Conservation (phyloP, 2,329 filamentous ascomycete species). For the Penicillium sclerotiorum region DNA sequence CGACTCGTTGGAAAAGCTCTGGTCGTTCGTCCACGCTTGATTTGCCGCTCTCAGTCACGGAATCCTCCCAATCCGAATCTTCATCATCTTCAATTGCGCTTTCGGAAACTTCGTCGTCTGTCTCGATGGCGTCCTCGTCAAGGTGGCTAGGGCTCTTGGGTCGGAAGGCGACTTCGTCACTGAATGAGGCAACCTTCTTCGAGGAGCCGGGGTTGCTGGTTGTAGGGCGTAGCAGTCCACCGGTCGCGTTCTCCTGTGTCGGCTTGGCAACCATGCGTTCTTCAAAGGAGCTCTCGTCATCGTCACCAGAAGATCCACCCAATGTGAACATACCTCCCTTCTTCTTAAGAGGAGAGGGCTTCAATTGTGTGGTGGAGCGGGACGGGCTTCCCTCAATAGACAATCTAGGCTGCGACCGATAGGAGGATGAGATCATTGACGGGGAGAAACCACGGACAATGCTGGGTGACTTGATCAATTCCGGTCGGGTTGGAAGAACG, state of each 20-base stretch:
- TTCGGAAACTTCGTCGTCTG: slow-evolving; percentile 72
- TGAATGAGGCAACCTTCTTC: slow-evolving; percentile 83
- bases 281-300: slow-evolving; percentile 75
- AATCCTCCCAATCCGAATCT: slow-evolving; percentile 65
- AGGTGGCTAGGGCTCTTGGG: slow-evolving; percentile 53
- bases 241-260: slow-evolving; percentile 57
- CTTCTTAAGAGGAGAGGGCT: slow-evolving; percentile 58
- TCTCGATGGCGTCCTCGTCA: slow-evolving; percentile 63
- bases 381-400: slow-evolving; percentile 52
- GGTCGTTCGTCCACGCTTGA: slow-evolving; percentile 74
- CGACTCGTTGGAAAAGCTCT: slow-evolving; percentile 85
- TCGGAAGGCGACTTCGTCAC: slow-evolving; percentile 70
- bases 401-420: slow-evolving; percentile 63
- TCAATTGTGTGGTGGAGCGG: slow-evolving; percentile 65
- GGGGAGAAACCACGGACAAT: slow-evolving; percentile 87
- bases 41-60: slow-evolving; percentile 77
- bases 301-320: slow-evolving; percentile 84
- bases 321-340: slow-evolving; percentile 70
- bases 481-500: slow-evolving; percentile 44
- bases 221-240: slow-evolving; percentile 53
- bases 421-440: slow-evolving; percentile 69
- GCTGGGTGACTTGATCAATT: slow-evolving; percentile 63
- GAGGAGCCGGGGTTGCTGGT: slow-evolving; percentile 35
- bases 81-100: slow-evolving; percentile 76
- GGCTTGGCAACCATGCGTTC: slow-evolving; percentile 58